Conservation (phyloP, 768 basidiomycete genomes). For the Pulveroboletus sp. region DNA sequence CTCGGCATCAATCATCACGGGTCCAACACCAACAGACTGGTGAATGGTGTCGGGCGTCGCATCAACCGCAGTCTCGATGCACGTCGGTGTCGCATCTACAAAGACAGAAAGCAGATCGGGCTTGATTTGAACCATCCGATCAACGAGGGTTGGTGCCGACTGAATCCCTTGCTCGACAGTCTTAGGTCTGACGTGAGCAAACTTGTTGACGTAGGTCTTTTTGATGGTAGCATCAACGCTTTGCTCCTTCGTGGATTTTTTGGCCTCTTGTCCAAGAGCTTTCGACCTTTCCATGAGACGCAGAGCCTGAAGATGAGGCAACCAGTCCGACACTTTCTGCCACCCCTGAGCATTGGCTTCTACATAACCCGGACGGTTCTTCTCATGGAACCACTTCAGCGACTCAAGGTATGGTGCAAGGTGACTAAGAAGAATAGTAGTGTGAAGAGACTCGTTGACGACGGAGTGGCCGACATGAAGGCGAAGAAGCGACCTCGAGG, state of each 20-base stretch:
- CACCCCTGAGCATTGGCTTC: constrained; percentile 64
- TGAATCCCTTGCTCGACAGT: constrained; percentile 35
- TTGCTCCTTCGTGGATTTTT: constrained; percentile 32
- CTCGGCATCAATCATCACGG: constrained; percentile 26
- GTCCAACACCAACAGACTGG: constrained; percentile 27
- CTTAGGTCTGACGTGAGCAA: constrained; percentile 38
- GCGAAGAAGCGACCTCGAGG: constrained; percentile 63
- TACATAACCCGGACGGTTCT: constrained; percentile 63
- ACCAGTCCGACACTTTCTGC: constrained; percentile 62
- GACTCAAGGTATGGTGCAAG: constrained; percentile 65
- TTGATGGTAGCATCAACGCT: constrained; percentile 50
- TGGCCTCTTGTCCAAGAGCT: constrained; percentile 21
- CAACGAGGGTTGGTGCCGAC: constrained; percentile 33
- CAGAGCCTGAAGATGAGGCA: constrained; percentile 69
- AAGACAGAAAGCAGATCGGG: constrained; percentile 38
- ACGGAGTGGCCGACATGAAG: constrained; percentile 75
- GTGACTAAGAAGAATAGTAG: constrained; percentile 71
- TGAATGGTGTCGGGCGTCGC: constrained; percentile 36
- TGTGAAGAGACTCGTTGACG: constrained; percentile 62
- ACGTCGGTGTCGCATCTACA: constrained; percentile 50
- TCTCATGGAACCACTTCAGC: constrained; percentile 75
- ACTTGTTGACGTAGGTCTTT: constrained; percentile 35
- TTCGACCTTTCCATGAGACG: constrained; percentile 58
- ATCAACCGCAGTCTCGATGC: constrained; percentile 43
- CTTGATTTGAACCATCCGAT: constrained; percentile 37